Conservation (phyloP, 768 basidiomycete genomes). For the Lentinus tigrinus region DNA sequence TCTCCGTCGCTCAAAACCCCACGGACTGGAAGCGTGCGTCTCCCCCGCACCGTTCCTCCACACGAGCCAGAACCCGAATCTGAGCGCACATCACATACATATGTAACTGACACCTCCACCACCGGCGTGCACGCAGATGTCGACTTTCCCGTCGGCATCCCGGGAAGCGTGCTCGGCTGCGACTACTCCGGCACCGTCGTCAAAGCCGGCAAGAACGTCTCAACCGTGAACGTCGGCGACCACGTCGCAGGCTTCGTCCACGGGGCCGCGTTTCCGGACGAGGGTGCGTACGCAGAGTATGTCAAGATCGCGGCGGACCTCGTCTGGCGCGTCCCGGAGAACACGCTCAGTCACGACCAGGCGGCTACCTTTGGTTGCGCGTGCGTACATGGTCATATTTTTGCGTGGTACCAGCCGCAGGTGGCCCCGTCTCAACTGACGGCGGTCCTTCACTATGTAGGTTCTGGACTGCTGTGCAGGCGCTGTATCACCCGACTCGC, state of each 20-base stretch:
- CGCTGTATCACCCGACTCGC: conserved; percentile 14
- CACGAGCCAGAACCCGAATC: too few relatives aligned
- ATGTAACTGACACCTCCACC: not conserved
- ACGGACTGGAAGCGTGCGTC: conserved; percentile 21
- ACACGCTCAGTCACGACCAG: conserved; percentile 16
- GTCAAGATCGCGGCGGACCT: conserved; percentile 23
- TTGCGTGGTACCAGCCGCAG: too few relatives aligned
- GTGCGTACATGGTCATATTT: too few relatives aligned
- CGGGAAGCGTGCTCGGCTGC: conserved; percentile 22
- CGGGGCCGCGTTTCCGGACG: conserved; percentile 20
- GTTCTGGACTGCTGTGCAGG: conserved; percentile 20
- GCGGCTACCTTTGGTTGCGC: conserved; percentile 23
- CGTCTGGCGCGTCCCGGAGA: conserved; percentile 15
- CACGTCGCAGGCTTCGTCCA: conserved; percentile 29
- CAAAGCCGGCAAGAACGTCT: conserved; percentile 20
- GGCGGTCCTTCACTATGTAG: not conserved
- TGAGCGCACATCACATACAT: too few relatives aligned
- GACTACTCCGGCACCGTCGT: conserved; percentile 28
- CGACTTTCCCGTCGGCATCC: not conserved
- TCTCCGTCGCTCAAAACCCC: conserved; percentile 17
- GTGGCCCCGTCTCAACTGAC: too few relatives aligned
- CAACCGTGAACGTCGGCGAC: conserved; percentile 22
- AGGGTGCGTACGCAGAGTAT: conserved; percentile 30
- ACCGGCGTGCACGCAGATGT: conserved; percentile 4
- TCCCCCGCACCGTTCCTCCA: too few relatives aligned